Base-by-base conservation (phyloP, 176 grass and related monocot species). In the Carex myosuroides region DNA sequence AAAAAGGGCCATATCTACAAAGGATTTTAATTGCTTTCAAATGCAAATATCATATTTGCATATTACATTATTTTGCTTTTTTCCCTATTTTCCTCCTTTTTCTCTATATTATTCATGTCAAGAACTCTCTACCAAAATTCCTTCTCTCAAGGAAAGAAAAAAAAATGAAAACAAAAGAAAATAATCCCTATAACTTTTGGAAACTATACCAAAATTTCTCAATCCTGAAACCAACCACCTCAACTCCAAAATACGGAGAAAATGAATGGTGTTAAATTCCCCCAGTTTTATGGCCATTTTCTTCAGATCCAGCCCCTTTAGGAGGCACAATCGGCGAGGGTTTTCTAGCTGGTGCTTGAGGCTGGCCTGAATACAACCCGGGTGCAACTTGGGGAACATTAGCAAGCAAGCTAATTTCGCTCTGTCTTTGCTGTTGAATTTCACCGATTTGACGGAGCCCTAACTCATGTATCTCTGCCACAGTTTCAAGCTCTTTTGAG, bases 381-480 rank as follows among this genome's bases (percentile, higher is more conserved):
- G 92, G 85, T 64, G 88, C 64, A 68, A 91, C 88, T 37, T 85
- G 57, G 60, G 93, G 84, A 12, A 84, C 53, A 46, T 90, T 85
- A 61, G 75, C 87, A 82, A 64, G 30, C 8, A 64, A 82, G 44
- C 58, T 52, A 35, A 35, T 35, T 29, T 37, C 39, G 0, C 10
- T 50, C 12, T 30, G 41, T 29, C 57, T 66, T 50, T 50, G 39
- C 16, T 54, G 61, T 67, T 84, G 81, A 65, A 99, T 95, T 9
- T 82, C 41, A 84, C 86, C 85, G 79, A 99, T 99, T 86, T 90
- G 85, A 74, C 88, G 86, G 64, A 99, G 89, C 55, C 91, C 88
- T 12, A 90, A 89, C 81, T 99, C 93, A 8, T 99, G 93, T 83
- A 99, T 95, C 69, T 86, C 87, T 64, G 91, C 81, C 54, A 99